Conservation (phyloP, 2,329 filamentous ascomycete genomes). For the Ophiocordyceps sinensis region DNA sequence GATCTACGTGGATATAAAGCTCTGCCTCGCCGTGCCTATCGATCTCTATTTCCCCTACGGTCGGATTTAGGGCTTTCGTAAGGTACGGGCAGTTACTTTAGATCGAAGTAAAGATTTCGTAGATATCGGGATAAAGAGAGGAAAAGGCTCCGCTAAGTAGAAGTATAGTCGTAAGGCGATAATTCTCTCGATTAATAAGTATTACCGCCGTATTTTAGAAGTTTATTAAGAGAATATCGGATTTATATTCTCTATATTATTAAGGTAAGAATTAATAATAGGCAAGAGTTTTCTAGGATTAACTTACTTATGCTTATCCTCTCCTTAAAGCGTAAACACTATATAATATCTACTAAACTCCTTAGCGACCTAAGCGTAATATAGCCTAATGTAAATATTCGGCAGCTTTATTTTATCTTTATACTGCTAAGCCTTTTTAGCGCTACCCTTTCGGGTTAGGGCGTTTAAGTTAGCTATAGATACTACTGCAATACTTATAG, state of each 20-base stretch:
- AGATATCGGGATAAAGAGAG: background rate
- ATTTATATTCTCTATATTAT: background rate
- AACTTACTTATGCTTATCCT: background rate
- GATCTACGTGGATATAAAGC: background rate
- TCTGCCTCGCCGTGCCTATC: background rate
- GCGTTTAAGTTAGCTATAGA: background rate
- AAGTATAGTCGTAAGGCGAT: background rate
- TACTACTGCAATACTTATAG: background rate
- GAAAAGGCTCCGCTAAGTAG: background rate
- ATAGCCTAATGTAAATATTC: background rate
- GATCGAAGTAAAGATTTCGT: background rate
- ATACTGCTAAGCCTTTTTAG: background rate
- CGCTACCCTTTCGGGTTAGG: background rate
- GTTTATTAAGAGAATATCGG: background rate
- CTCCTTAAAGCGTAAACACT: background rate
- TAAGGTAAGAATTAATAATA: background rate
- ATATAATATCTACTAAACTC: background rate
- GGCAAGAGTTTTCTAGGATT: background rate
- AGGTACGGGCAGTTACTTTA: background rate
- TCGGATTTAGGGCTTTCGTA: background rate
- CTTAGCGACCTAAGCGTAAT: background rate
- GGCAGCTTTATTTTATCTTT: background rate
- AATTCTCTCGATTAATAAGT: background rate
- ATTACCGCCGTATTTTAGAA: background rate
- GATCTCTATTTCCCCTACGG: background rate